Evolutionary conservation across 176 grass and related monocot genomes (phyloP).

Genomic region (Guadua angustifolia): DNA sequence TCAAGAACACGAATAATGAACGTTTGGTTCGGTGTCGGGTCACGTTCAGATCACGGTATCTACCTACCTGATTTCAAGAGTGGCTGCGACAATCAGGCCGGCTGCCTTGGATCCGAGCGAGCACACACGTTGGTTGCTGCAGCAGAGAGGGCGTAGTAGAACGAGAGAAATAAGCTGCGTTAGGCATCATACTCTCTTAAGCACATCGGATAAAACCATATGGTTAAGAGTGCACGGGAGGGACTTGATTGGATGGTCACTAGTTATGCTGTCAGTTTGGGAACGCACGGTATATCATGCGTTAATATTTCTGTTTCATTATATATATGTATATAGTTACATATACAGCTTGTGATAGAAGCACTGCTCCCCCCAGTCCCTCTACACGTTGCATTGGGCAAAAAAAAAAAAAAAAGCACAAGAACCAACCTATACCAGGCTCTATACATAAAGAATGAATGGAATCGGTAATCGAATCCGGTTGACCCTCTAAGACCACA

Average conservation of each 20-base stretch:
- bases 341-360: conserved; percentile 42
- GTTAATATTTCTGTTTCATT: too few species aligned
- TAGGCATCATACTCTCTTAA: too few species aligned
- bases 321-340: not conserved
- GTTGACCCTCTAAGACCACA: conserved; percentile 35
- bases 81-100: not conserved
- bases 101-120: too few species aligned
- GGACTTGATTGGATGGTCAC: too few species aligned
- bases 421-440: conserved; percentile 7
- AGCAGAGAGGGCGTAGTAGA: too few species aligned
- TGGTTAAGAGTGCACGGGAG: too few species aligned
- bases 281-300: too few species aligned
- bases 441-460: conserved; percentile 36
- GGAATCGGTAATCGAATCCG: conserved; percentile 43
- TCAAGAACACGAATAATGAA: not conserved
- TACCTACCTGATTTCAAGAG: not conserved
- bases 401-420: not conserved
- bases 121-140: too few species aligned
- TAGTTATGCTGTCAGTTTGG: too few species aligned
- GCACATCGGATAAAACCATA: too few species aligned
- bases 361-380: conserved; percentile 35
- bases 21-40: not conserved
- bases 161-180: too few species aligned
- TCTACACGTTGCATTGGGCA: conserved; percentile 24
- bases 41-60: not conserved